phyloP scores from a whole-genome alignment of 2,329 filamentous ascomycete genomes.

The Fusarium nanum region DNA sequence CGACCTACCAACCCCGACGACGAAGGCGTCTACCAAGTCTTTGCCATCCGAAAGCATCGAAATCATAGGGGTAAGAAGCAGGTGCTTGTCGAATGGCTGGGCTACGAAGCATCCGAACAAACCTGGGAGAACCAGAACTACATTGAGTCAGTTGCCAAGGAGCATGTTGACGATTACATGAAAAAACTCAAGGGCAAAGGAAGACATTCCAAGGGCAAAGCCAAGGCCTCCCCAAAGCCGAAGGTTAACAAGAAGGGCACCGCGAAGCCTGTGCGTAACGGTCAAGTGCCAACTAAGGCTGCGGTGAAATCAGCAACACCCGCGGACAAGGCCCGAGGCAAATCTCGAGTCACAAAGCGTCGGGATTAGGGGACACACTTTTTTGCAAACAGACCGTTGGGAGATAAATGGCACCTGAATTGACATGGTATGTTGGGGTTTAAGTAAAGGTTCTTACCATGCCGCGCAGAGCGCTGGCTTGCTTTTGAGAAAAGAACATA shows the following conservation, averaged over 20 bases:
- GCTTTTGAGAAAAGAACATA: background rate
- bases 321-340: conserved; percentile 1
- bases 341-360: conserved; percentile 1
- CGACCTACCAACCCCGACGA: conserved; percentile 50
- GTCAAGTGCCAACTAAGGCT: background rate
- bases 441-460: background rate
- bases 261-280: background rate
- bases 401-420: background rate
- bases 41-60: conserved; percentile 50
- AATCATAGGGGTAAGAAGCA: conserved; percentile 43
- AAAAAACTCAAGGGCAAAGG: background rate
- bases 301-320: background rate
- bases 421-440: background rate
- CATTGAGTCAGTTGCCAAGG: conserved; percentile 46
- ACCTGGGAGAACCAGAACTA: conserved; percentile 48
- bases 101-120: conserved; percentile 46
- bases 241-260: background rate
- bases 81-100: conserved; percentile 53
- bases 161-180: conserved; percentile 47
- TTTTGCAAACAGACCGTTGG: background rate
- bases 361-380: background rate
- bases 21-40: conserved; percentile 49
- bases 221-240: background rate
- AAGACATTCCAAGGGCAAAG: background rate
- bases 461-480: background rate